Base-by-base conservation (phyloP, 106 monocot genomes). In the Hemerocallis citrina region DNA sequence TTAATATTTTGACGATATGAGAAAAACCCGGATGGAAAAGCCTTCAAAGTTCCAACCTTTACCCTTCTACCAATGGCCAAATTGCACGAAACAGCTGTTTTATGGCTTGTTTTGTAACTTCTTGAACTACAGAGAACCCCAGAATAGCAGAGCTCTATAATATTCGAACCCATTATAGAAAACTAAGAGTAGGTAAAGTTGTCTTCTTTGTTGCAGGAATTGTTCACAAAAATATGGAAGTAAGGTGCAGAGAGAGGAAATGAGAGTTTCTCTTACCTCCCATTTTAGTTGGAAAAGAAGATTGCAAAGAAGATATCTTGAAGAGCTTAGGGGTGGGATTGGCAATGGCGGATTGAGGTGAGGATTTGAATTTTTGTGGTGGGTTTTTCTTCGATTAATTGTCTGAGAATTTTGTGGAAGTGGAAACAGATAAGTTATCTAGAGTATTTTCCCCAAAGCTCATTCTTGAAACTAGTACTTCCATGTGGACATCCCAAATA, bases 11-110 rank as follows among this genome's bases (percentile, higher is more conserved):
- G 43, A 7, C 39, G 52, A 25, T 29, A 44, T 4, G 38, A 11
- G 37, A 33, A 40, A 65, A 58, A 61, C 22, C 55, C 63, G 43
- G 62, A 23, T n/a, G 62, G 20, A 13, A 67, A 67, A 67, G 21
- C 40, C 45, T 39, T 63, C 6, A 49, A 63, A 35, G 55, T 75
- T 16, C 5, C 16, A 32, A 13, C 0, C 31, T 2, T 32, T 32
- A 20, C 31, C 31, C 31, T 54, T 17, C 31, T 32, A 54, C 31
- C 29, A 32, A 15, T 6, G 10, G 19, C 54, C 31, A 32, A 17
- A 54, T 54, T 32, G 32, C 29, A 54, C n/a, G 32, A 31, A 54
- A 54, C 54, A 32, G 50, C 27, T 25, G 25, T 50, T 14, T 13
- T 27, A 13, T 13, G 10, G 25, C 3, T 7, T 23, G 25, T 50